phyloP scores from a whole-genome alignment of 768 basidiomycete genomes.

The Harrya chromipes region DNA sequence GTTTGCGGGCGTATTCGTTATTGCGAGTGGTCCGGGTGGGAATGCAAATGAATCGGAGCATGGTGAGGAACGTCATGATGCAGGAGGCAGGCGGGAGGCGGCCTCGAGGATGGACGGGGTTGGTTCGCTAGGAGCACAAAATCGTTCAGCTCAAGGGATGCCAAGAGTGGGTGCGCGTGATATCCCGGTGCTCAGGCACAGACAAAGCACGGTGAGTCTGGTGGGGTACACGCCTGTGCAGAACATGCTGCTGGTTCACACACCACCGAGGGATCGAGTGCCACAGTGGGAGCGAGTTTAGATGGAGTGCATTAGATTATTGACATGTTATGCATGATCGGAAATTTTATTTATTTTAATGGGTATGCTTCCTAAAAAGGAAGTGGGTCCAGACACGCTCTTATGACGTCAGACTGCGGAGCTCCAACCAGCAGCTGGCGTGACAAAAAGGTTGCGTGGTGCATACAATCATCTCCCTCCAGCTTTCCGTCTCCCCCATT shows the following conservation, averaged over 20 bases:
- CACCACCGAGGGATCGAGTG: constrained; percentile 53
- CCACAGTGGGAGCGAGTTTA: constrained; percentile 34
- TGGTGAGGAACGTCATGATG: constrained; percentile 33
- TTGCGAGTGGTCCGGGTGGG: constrained; percentile 59
- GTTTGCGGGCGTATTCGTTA: constrained; percentile 85
- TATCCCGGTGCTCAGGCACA: constrained; percentile 46
- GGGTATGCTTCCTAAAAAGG: constrained; percentile 8
- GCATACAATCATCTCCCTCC: constrained; percentile 9
- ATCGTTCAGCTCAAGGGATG: constrained; percentile 44
- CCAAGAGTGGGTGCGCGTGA: constrained; percentile 43
- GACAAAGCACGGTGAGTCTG: constrained; percentile 56
- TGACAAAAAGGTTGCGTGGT: constrained; percentile 31
- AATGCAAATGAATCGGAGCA: constrained; percentile 27
- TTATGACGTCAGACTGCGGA: constrained; percentile 35
- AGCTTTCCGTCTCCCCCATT: constrained; percentile 1
- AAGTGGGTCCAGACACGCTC: constrained; percentile 1
- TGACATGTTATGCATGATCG: neutral
- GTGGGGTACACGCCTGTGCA: constrained; percentile 76
- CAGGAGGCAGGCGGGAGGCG: constrained; percentile 27
- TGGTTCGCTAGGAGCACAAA: constrained; percentile 24
- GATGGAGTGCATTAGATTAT: too few species aligned
- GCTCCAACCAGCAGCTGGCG: constrained; percentile 25
- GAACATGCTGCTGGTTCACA: constrained; percentile 65
- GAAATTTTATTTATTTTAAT: neutral
- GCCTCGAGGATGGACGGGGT: constrained; percentile 27